phyloP scores from a whole-genome alignment of 2,329 filamentous ascomycete species.

The Diaporthe humulicola region DNA sequence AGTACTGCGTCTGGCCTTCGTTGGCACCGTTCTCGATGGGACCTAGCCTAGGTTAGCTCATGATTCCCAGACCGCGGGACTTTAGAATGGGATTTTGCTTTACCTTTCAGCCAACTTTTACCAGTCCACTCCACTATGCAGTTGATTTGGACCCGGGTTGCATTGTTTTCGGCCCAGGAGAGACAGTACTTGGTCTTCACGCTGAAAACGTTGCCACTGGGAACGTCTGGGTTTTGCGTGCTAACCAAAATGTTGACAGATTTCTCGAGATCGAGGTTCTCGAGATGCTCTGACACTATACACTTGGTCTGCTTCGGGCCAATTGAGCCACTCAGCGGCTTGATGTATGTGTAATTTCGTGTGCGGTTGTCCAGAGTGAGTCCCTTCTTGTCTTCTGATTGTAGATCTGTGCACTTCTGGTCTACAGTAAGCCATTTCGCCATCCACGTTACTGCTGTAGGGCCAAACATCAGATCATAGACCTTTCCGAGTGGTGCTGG shows the following conservation, averaged over 20 bases:
- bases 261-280: conserved; percentile 88
- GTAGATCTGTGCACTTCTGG: conserved; percentile 90
- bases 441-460: conserved; percentile 84
- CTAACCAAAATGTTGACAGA: conserved; percentile 84
- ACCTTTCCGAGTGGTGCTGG: conserved; percentile 92
- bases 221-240: conserved; percentile 94
- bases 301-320: conserved; percentile 97
- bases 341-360: conserved; percentile 88
- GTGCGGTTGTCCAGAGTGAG: conserved; percentile 80
- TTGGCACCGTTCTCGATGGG: conserved; percentile 96
- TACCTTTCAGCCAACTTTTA: conserved; percentile 98
- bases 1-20: conserved; percentile 88
- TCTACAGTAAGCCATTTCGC: conserved; percentile 87
- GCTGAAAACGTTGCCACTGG: conserved; percentile 90
- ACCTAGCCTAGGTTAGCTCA: conserved; percentile 62
- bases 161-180: conserved; percentile 89
- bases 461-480: conserved; percentile 89
- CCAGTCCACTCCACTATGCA: conserved; percentile 96
- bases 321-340: conserved; percentile 85
- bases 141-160: conserved; percentile 87
- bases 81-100: conserved; percentile 44
- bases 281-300: conserved; percentile 87
- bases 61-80: conserved; percentile 26
- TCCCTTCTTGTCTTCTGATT: conserved; percentile 87
- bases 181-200: conserved; percentile 96